phyloP scores from a whole-genome alignment of 2,329 filamentous ascomycete species.

The Sporothrix protearum region DNA sequence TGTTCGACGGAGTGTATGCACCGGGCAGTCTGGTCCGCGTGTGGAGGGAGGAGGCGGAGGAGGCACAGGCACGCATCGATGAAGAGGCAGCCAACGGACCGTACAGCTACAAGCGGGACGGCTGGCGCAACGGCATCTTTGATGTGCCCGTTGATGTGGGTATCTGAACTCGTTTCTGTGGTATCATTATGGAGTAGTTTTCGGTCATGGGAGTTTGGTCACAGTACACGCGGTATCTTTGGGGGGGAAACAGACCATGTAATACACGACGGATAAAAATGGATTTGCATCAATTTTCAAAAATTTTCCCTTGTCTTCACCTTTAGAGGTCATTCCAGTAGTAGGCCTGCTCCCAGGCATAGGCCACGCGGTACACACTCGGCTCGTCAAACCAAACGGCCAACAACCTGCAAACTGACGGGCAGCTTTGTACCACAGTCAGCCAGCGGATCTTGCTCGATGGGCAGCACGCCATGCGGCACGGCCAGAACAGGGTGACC shows the following conservation, averaged over 20 bases:
- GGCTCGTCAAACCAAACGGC: conserved; percentile 7
- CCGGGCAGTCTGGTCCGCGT: conserved; percentile 84
- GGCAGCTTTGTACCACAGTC: conserved; percentile 12
- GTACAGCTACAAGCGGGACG: conserved; percentile 54
- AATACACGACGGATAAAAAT: not conserved
- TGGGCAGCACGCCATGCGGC: conserved; percentile 19
- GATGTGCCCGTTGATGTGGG: conserved; percentile 39
- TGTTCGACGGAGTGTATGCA: conserved; percentile 82
- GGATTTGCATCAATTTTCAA: not conserved
- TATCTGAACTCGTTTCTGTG: not conserved
- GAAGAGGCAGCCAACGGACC: conserved; percentile 40
- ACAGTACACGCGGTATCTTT: not conserved
- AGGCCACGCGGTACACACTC: conserved; percentile 10
- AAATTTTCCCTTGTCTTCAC: not conserved
- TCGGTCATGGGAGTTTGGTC: not conserved
- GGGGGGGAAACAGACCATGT: not conserved
- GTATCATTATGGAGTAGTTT: too few relatives aligned
- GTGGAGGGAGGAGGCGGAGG: conserved; percentile 76
- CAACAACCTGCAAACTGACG: conserved; percentile 3
- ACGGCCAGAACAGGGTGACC: conserved; percentile 24
- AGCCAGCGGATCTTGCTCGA: conserved; percentile 13
- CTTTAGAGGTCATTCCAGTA: conserved; percentile 22
- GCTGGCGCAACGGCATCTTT: conserved; percentile 87
- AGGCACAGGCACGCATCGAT: conserved; percentile 69
- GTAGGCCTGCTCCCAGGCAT: conserved; percentile 26